Evolutionary conservation across 2,329 filamentous ascomycete species (phyloP).

Genomic region (Cladophialophora chaetospira): DNA sequence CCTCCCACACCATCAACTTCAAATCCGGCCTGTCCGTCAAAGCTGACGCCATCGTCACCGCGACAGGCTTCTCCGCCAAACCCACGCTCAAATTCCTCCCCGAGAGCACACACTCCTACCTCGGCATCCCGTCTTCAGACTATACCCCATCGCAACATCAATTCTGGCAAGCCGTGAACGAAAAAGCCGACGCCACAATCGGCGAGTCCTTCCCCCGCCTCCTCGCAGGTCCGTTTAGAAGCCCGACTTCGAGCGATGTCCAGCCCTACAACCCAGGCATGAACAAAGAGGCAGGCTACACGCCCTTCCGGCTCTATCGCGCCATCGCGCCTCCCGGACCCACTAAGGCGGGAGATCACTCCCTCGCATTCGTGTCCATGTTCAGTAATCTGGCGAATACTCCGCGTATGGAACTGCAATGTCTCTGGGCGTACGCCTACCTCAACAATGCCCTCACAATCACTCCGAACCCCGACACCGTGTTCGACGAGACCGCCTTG

Average conservation of each 20-base stretch:
- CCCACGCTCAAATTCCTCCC: slow-evolving; percentile 54
- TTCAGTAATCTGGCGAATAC: slow-evolving; percentile 51
- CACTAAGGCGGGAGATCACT: slow-evolving; percentile 44
- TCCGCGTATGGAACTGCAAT: slow-evolving; percentile 43
- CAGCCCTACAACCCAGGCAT: slow-evolving; percentile 21
- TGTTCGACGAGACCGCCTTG: slow-evolving; percentile 61
- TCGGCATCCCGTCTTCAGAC: slow-evolving; percentile 49
- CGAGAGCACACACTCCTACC: slow-evolving; percentile 43
- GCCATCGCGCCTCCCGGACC: slow-evolving; percentile 48
- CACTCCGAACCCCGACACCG: slow-evolving; percentile 31
- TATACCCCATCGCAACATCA: slow-evolving; percentile 39
- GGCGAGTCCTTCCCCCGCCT: slow-evolving; percentile 40
- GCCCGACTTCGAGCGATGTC: slow-evolving; percentile 39
- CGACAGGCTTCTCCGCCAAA: slow-evolving; percentile 59
- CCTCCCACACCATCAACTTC: slow-evolving; percentile 51
- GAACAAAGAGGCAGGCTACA: slow-evolving; percentile 21
- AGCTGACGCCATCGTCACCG: slow-evolving; percentile 56
- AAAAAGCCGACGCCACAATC: slow-evolving; percentile 52
- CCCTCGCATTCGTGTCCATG: slow-evolving; percentile 54
- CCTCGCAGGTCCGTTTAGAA: slow-evolving; percentile 42
- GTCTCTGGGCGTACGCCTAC: slow-evolving; percentile 67
- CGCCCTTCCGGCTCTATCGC: slow-evolving; percentile 48
- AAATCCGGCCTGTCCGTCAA: slow-evolving; percentile 48
- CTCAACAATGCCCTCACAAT: slow-evolving; percentile 53
- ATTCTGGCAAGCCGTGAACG: slow-evolving; percentile 38